These are phyloP conservation scores for Areca catechu DNA, from an alignment of 176 grass and related monocot species.

Conservation along the genomic window DNA sequence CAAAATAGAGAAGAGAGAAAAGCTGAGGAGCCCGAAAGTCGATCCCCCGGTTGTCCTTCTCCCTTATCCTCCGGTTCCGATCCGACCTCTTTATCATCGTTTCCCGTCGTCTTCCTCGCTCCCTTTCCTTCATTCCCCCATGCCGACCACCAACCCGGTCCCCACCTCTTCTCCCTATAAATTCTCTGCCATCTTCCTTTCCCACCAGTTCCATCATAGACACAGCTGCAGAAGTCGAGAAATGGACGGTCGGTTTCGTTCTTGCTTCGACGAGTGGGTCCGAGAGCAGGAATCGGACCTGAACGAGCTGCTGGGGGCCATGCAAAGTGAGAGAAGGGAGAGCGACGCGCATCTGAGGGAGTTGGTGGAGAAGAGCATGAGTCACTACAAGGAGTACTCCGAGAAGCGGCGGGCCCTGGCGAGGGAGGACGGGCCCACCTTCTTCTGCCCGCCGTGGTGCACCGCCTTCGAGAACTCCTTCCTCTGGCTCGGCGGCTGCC, in stretches of 20 bases:
- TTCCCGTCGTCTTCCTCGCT: too few species aligned
- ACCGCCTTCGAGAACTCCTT: slow-evolving; percentile 64
- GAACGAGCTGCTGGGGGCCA: slow-evolving; percentile 17
- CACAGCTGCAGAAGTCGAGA: too few species aligned
- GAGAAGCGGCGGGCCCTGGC: slow-evolving; percentile 20
- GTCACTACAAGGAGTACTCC: slow-evolving; percentile 46
- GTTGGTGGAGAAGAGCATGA: slow-evolving; percentile 39
- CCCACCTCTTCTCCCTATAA: too few species aligned
- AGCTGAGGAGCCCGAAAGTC: too few species aligned
- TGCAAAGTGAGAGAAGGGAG: slow-evolving; percentile 11
- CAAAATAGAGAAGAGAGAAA: too few species aligned
- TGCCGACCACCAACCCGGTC: too few species aligned
- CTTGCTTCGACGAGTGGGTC: slow-evolving; percentile 42
- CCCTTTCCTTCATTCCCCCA: too few species aligned
- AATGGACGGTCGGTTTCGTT: background rate
- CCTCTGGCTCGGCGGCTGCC: slow-evolving; percentile 67
- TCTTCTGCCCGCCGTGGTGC: slow-evolving; percentile 68
- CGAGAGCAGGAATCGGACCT: slow-evolving; percentile 36
- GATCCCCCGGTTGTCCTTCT: too few species aligned
- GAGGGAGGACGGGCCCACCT: slow-evolving; percentile 26
- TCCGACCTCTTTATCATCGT: too few species aligned
- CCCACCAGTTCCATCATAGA: too few species aligned
- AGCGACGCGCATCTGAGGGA: slow-evolving; percentile 35
- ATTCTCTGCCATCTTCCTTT: too few species aligned
- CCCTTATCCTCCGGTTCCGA: too few species aligned